Base-by-base conservation (phyloP, 2,329 filamentous ascomycete genomes). In the Cladosporium sp. region DNA sequence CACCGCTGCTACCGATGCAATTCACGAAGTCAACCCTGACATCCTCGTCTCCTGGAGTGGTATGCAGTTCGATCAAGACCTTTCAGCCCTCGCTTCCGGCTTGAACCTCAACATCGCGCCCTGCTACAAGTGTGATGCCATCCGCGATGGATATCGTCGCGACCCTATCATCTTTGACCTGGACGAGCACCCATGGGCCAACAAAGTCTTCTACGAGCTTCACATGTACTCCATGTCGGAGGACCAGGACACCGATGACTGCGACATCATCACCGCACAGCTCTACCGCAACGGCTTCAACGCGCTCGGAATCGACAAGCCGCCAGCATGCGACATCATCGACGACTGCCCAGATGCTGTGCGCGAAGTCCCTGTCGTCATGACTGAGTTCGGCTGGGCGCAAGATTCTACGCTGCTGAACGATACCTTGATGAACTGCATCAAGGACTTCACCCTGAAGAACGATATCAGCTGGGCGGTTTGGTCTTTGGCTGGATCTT, bases 281-380 rank as follows among this genome's bases (percentile, higher is more conserved):
- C 62, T 78, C 32, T 78, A 76, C 64, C 69, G 70, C 39, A 72
- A 70, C 50, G 75, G 75, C 2, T 77, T 77, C 67, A 76, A 78
- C 53, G 75, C 70, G 51, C 43, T 70, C 0, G 65, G 65, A 3
- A 69, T 69, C 30, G 56, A 62, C 3, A 60, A 63, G 9, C 67
- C 67, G 4, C 33, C 59, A 5, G 65, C 65, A 1, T 70, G 67
- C 56, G 65, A 66, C 53, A 51, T 64, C 8, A 69, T 65, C 0
- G 55, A 59, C 3, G 61, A 67, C 52, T 70, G 67, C 36, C 58
- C 59, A 6, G 58, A 63, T 22, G 64, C 66, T 7, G 59, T 67
- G 6, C 59, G 64, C 7, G 51, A 68, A 41, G 67, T 65, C 11
- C 67, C 67, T 0, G 67, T 70, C 7, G 65, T 69, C 22, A 48